phyloP scores from a whole-genome alignment of 2,329 filamentous ascomycete genomes.

The Botrytis deweyae region DNA sequence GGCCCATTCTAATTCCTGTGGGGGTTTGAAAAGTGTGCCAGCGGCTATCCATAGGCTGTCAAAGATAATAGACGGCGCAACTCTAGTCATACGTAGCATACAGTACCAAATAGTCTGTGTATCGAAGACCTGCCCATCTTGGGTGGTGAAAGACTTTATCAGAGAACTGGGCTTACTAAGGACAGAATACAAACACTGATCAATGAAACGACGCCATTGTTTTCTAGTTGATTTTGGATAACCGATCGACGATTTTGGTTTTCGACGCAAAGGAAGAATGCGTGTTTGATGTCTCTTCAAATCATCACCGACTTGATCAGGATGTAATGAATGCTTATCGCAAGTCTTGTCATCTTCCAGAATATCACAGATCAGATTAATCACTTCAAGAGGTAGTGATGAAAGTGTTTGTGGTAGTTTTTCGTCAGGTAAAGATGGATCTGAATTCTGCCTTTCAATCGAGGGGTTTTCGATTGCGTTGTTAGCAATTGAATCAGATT shows the following conservation, averaged over 20 bases:
- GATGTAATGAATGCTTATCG: slow-evolving; percentile 51
- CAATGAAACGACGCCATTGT: slow-evolving; percentile 60
- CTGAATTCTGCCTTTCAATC: neutral
- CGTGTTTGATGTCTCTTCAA: slow-evolving; percentile 24
- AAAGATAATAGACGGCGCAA: slow-evolving; percentile 57
- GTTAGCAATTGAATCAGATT: neutral
- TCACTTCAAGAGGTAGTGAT: slow-evolving; percentile 52
- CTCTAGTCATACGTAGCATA: slow-evolving; percentile 58
- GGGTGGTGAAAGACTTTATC: slow-evolving; percentile 56
- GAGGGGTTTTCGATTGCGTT: neutral
- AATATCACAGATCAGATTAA: slow-evolving; percentile 61
- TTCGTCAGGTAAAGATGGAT: neutral
- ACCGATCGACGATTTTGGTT: neutral
- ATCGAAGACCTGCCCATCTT: slow-evolving; percentile 52
- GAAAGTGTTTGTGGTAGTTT: slow-evolving; percentile 56
- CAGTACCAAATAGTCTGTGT: slow-evolving; percentile 63
- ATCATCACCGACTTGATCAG: slow-evolving; percentile 24
- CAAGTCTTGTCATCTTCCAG: slow-evolving; percentile 55
- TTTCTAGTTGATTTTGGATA: slow-evolving; percentile 20
- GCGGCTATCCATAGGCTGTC: slow-evolving; percentile 65
- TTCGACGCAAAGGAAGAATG: slow-evolving; percentile 11
- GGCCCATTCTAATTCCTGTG: slow-evolving; percentile 39
- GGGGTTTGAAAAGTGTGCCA: slow-evolving; percentile 57
- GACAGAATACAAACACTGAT: slow-evolving; percentile 64
- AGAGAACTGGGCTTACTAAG: slow-evolving; percentile 57